Percentiles rank a stretch among this genome's conserved stretches.
Conservation (phyloP, 768 basidiomycete species). For the Suillus subluteus region DNA sequence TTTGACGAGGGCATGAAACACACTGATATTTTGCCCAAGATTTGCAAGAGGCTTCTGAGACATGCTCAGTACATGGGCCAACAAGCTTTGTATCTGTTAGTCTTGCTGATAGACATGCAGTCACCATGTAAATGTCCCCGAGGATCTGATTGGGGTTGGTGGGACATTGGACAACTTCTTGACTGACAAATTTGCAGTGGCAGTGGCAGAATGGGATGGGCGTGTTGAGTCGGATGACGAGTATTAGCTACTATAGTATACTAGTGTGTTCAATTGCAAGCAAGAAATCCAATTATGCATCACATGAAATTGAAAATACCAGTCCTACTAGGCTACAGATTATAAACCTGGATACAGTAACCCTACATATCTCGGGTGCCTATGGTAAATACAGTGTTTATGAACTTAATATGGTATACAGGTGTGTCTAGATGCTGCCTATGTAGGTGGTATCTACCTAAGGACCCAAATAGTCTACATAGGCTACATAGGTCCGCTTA, state of each 20-base stretch:
- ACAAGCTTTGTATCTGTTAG: background rate
- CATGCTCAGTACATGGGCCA: background rate
- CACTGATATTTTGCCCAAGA: background rate
- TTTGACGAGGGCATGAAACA: background rate
- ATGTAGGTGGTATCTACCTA: no score
- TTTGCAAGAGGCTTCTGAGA: background rate
- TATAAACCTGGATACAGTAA: no score
- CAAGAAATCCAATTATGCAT: no score
- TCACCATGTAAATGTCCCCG: background rate
- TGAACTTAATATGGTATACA: no score
- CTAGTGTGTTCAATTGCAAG: no score
- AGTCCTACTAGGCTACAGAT: no score
- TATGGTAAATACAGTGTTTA: no score
- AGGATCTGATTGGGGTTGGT: background rate
- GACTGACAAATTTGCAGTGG: background rate
- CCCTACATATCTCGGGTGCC: no score
- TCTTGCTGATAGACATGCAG: background rate
- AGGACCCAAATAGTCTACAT: no score
- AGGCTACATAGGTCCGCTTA: background rate
- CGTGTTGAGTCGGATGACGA: background rate
- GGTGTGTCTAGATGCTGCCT: no score
- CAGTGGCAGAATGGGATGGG: background rate
- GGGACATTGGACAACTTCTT: background rate
- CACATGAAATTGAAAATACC: no score
- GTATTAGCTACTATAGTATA: no score